A percentile compares a stretch with the other conserved stretches of the same genome.
phyloP scores from a whole-genome alignment of 2,329 filamentous ascomycete species.

The Pseudogymnoascus sp. region DNA sequence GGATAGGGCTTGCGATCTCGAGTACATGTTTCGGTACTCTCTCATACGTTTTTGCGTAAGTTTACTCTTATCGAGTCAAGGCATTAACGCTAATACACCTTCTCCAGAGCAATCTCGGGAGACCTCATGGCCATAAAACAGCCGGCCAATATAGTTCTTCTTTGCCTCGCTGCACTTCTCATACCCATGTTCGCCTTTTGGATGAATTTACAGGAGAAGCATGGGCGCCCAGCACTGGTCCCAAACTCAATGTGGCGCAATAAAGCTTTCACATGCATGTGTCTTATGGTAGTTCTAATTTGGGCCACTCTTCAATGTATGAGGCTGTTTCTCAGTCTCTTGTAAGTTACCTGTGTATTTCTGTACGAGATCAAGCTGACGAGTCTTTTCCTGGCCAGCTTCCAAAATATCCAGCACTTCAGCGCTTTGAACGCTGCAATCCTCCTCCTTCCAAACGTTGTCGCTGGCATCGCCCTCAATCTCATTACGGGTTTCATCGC shows the following conservation, averaged over 20 bases:
- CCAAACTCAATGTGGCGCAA: slow-evolving; percentile 28
- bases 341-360: background rate
- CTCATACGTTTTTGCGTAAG: slow-evolving; percentile 3
- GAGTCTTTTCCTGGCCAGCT: slow-evolving; percentile 26
- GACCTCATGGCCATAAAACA: slow-evolving; percentile 9
- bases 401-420: slow-evolving; percentile 40
- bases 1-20: background rate
- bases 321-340: background rate
- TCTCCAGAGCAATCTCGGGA: background rate
- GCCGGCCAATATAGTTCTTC: slow-evolving; percentile 22
- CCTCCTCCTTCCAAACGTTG: slow-evolving; percentile 36
- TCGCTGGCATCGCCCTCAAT: slow-evolving; percentile 35
- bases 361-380: background rate
- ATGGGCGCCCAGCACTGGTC: slow-evolving; percentile 24
- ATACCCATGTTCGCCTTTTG: slow-evolving; percentile 22
- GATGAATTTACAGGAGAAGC: slow-evolving; percentile 21
- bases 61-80: background rate
- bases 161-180: slow-evolving; percentile 20
- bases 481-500: slow-evolving; percentile 37
- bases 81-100: background rate
- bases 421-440: slow-evolving; percentile 37
- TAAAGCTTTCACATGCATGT: slow-evolving; percentile 24
- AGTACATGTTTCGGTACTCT: background rate
- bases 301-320: slow-evolving; percentile 18
- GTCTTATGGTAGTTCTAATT: slow-evolving; percentile 25